Evolutionary conservation across 2,329 filamentous ascomycete genomes (phyloP), one percentile per base, ranked within the genome.

Genomic region (Lachnellula cervina): DNA sequence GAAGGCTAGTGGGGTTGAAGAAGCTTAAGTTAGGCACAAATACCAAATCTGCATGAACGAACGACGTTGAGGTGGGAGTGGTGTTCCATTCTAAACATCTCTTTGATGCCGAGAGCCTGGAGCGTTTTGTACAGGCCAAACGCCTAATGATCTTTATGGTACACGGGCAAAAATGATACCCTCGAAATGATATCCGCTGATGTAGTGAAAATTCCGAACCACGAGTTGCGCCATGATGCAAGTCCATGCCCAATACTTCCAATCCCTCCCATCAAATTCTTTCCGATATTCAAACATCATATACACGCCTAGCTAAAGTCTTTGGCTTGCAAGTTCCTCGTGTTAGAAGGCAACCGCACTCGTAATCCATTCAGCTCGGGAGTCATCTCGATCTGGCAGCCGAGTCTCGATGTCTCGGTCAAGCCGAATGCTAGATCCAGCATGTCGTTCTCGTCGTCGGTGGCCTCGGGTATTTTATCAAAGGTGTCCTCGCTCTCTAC

Each of bases 251-350:
- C 28, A 11, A 11, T 32, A 9, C 28, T 32, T 32, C 28, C 52
- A 11, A 54, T 56, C 49, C 17, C 40, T 43, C 16, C 28, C 54
- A 52, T 47, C 34, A 34, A 57, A 51, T 52, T 28, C 47, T 16
- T 59, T 56, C 64, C 9, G 5, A n/a, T 14, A 16, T 23, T 44
- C 42, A 16, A 44, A 13, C 2, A 44, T 25, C 37, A 25, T 42
- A 2, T n/a, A 14, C 14, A 16, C 13, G 3, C n/a, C 66, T 75
- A 64, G 68, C 78, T 76, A 67, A 99, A 99, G 74, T 99, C 94
- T 72, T 90, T 96, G 14, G 90, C 90, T 75, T 99, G 94, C 74
- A 99, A 68, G 70, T 99, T 99, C 71, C 94, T 81, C 62, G 94
- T 97, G 91, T 97, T 97, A 38, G 84, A 85, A 13, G 94, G 94